A percentile compares a stretch with the other conserved stretches of the same genome.
Conservation (phyloP, 495 filamentous ascomycete genomes). For the Letharia columbiana region DNA sequence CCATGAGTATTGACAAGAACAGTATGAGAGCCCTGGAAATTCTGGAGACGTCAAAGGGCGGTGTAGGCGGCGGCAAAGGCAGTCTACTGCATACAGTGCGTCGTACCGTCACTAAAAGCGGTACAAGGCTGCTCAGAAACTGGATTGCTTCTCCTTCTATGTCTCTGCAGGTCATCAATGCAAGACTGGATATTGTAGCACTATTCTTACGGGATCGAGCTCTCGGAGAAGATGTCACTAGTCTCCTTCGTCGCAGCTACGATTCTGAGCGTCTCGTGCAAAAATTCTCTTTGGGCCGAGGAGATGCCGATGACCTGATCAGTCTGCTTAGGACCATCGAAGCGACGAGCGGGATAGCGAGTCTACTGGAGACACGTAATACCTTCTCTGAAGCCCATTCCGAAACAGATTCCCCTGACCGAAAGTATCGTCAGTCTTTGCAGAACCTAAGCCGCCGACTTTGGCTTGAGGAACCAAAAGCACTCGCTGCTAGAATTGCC, state of each 20-base stretch:
- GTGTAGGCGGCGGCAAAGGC: conserved; percentile 54
- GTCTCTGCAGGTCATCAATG: conserved; percentile 67
- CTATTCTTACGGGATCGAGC: conserved; percentile 53
- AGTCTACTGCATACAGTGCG: conserved; percentile 85
- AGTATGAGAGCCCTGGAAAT: conserved; percentile 87
- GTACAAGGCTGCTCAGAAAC: conserved; percentile 68
- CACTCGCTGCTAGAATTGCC: conserved; percentile 61
- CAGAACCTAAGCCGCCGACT: conserved; percentile 50
- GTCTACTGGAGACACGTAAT: conserved; percentile 31
- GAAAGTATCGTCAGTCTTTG: conserved; percentile 39
- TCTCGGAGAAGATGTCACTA: conserved; percentile 56
- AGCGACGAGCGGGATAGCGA: conserved; percentile 61
- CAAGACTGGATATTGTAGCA: conserved; percentile 73
- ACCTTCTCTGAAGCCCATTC: conserved; percentile 26
- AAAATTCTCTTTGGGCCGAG: conserved; percentile 82
- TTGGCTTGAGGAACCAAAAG: conserved; percentile 55
- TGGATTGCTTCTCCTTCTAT: conserved; percentile 85
- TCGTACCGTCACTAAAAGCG: conserved; percentile 82
- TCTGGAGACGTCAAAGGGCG: conserved; percentile 69
- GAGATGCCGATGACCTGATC: conserved; percentile 90
- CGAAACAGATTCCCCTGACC: conserved; percentile 20
- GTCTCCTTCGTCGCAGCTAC: conserved; percentile 64
- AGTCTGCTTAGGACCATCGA: conserved; percentile 72
- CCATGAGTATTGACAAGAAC: conserved; percentile 86
- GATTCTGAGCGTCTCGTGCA: conserved; percentile 87